Conservation (phyloP, 2,329 filamentous ascomycete genomes). For the Plenodomus lindquistii region DNA sequence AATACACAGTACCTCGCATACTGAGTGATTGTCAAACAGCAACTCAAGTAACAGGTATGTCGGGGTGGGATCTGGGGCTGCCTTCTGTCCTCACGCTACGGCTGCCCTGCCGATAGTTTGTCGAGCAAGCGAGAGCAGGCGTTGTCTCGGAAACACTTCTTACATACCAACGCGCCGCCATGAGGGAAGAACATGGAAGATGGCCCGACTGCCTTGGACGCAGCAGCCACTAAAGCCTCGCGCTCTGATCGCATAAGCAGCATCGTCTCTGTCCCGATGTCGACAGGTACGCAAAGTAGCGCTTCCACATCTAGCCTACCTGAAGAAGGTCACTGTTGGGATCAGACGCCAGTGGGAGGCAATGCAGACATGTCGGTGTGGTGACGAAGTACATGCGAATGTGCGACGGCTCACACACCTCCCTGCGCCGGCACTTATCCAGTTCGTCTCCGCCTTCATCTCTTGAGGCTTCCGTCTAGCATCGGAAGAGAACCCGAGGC, state of each 20-base stretch:
- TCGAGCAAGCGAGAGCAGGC: too few relatives aligned
- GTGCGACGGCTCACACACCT: background rate
- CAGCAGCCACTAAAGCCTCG: conserved; percentile 40
- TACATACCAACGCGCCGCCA: too few relatives aligned
- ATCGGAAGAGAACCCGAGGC: background rate
- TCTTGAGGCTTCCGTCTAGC: background rate
- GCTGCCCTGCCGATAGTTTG: background rate
- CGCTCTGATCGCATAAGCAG: conserved; percentile 48
- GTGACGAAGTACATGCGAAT: background rate
- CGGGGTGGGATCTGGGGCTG: background rate
- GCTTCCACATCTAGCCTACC: conserved; percentile 45
- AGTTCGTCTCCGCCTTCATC: background rate
- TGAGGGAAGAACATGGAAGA: conserved; percentile 45
- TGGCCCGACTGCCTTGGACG: conserved; percentile 43
- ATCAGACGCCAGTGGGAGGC: conserved; percentile 24
- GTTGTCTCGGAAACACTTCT: conserved; percentile 21
- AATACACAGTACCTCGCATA: too few relatives aligned
- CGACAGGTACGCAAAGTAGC: conserved; percentile 49
- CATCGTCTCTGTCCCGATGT: conserved; percentile 48
- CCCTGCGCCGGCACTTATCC: background rate
- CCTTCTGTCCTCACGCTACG: background rate
- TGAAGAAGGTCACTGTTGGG: conserved; percentile 50
- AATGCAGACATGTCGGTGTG: conserved; percentile 15
- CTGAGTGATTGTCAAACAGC: too few relatives aligned
- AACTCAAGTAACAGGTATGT: background rate